Conservation (phyloP, 371 early-diverging fungal genomes). For the Lichtheimia ornata region DNA sequence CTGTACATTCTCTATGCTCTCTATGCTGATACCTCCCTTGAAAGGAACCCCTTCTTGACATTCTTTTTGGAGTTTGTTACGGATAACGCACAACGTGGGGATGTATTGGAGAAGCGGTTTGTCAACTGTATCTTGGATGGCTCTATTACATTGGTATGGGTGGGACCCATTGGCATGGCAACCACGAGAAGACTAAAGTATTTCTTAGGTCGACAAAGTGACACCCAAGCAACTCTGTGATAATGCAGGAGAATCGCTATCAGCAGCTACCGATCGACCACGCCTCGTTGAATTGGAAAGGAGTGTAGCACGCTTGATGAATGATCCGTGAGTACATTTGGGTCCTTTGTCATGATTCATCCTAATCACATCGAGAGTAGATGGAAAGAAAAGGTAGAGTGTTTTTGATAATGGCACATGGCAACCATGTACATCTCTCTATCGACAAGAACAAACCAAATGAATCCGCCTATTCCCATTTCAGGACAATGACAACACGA, state of each 20-base stretch:
- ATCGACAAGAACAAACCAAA: too few relatives aligned
- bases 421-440: too few relatives aligned
- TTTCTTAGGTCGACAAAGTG: slow-evolving; percentile 20
- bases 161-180: too few relatives aligned
- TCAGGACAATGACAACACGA: not conserved
- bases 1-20: slow-evolving; percentile 42
- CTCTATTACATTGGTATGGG: slow-evolving; percentile 9
- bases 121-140: slow-evolving; percentile 42
- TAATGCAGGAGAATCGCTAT: slow-evolving; percentile 10
- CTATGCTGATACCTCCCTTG: slow-evolving; percentile 29
- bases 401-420: too few relatives aligned
- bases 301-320: slow-evolving; percentile 29
- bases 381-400: too few relatives aligned
- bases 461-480: not conserved
- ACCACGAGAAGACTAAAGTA: too few relatives aligned
- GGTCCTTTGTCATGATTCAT: too few relatives aligned
- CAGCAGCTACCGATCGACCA: slow-evolving; percentile 2
- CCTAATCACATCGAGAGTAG: too few relatives aligned
- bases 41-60: slow-evolving; percentile 46
- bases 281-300: slow-evolving; percentile 14
- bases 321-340: slow-evolving; percentile 32
- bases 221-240: slow-evolving; percentile 26
- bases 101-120: slow-evolving; percentile 32
- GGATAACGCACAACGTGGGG: slow-evolving; percentile 9
- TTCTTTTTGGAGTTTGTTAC: slow-evolving; percentile 43